phyloP scores from a whole-genome alignment of 1,284 basidiomycete genomes.

The Pseudozyma sp. region DNA sequence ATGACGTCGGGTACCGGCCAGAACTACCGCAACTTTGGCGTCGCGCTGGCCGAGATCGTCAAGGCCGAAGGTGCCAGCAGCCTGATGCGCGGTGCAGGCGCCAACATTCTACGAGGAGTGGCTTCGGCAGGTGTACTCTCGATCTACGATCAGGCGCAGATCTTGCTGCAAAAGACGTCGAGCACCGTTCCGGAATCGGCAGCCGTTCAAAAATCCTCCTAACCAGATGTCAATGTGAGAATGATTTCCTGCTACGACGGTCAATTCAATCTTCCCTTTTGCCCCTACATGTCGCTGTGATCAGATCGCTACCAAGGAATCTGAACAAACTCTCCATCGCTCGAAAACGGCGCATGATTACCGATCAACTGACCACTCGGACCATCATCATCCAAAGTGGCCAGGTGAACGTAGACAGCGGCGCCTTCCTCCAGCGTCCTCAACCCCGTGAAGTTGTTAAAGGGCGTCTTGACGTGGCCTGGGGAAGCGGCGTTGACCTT shows the following conservation, averaged over 20 bases:
- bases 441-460: constrained; percentile 35
- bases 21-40: constrained; percentile 73
- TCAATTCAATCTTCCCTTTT: too few species aligned
- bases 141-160: constrained; percentile 83
- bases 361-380: constrained; percentile 23
- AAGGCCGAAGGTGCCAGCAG: constrained; percentile 87
- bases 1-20: constrained; percentile 67
- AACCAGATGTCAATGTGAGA: too few species aligned
- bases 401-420: constrained; percentile 29
- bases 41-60: constrained; percentile 79
- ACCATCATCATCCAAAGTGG: constrained; percentile 24
- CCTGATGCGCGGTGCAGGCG: constrained; percentile 79
- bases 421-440: constrained; percentile 23
- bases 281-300: too few species aligned
- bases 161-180: too few species aligned
- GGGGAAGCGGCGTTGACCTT: constrained; percentile 38
- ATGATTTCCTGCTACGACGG: too few species aligned
- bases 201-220: too few species aligned
- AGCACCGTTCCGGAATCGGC: too few species aligned
- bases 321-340: constrained; percentile 14
- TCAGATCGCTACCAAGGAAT: constrained; percentile 15
- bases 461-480: constrained; percentile 32
- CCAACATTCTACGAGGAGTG: constrained; percentile 97
- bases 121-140: constrained; percentile 97
- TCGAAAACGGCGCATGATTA: constrained; percentile 22